Base-by-base conservation (phyloP, 2,329 filamentous ascomycete species). In the Zalaria sp. region DNA sequence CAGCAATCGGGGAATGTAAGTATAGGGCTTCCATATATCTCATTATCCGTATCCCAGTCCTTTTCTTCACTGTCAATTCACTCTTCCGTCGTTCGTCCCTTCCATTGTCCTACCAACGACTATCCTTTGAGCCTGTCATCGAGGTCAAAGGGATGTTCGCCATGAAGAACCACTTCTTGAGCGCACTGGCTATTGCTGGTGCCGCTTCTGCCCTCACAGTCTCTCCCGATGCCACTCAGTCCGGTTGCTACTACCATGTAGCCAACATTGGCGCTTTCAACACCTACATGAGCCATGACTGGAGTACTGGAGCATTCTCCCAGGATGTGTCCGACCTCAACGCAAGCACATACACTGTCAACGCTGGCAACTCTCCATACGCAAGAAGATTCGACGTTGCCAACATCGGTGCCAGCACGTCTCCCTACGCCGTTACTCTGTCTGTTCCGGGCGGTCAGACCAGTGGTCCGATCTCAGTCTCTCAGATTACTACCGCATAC, bases 401-500 rank as follows among this genome's bases (percentile, higher is more conserved):
- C 8, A 38, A 39, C 27, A 31, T 43, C 5, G 41, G 41, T 25
- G 4, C 28, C 28, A 27, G 25, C 8, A 18, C 18, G 18, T 42
- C 28, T 6, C 28, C 38, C 6, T 25, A 34, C 27, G 32, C 40
- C 25, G 34, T 42, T 7, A 42, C 40, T 27, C 11, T 46, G 10
- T 43, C 44, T 25, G 44, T 46, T 6, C 44, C 44, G 5, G 44
- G 44, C 9, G 41, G 44, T 27, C 44, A 46, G 32, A 36, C 25
- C 3, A 34, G 35, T 9, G 41, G 39, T 25, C 44, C 44, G 31
- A 46, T 46, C 25, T 32, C 32, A 5, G 38, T 36, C 25, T 74
- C 79, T 1, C 81, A 88, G 59, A 56, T 86, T 31, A 75, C 78
- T 39, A 74, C 76, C 3, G 56, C 62, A 4, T 66, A 77, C 25